Conservation (phyloP, 2,329 filamentous ascomycete species). For the Zalaria obscura region DNA sequence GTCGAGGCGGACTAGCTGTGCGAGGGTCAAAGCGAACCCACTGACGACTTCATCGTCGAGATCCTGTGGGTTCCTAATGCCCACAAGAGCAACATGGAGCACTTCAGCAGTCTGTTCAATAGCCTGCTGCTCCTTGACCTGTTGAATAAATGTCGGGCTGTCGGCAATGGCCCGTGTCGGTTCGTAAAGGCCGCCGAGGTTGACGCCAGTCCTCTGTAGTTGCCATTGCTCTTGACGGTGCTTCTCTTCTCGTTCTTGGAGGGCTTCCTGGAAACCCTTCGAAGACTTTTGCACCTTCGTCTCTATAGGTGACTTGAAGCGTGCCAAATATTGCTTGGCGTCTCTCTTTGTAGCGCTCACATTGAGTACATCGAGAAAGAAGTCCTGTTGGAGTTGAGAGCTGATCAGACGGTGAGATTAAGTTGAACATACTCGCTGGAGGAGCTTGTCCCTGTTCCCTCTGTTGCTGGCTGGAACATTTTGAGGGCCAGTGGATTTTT, state of each 20-base stretch:
- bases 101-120: conserved; percentile 21
- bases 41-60: conserved; percentile 54
- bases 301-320: conserved; percentile 45
- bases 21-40: conserved; percentile 70
- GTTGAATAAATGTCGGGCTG: conserved; percentile 42
- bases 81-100: conserved; percentile 72
- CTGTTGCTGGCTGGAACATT: background rate
- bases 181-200: conserved; percentile 46
- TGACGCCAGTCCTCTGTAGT: conserved; percentile 36
- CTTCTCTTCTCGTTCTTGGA: conserved; percentile 10
- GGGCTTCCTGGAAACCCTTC: conserved; percentile 7
- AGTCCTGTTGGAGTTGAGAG: conserved; percentile 36
- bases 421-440: conserved; percentile 1
- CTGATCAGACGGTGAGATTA: too few relatives aligned
- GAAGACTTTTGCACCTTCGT: conserved; percentile 20
- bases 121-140: conserved; percentile 17
- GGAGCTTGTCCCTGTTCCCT: conserved; percentile 5
- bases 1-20: conserved; percentile 70
- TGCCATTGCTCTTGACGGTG: conserved; percentile 14
- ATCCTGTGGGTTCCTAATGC: conserved; percentile 59
- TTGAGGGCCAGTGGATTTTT: background rate
- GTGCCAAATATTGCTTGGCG: conserved; percentile 79
- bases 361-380: conserved; percentile 73
- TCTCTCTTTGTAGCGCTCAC: conserved; percentile 87
- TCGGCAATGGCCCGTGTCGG: conserved; percentile 43